Percentiles rank a stretch among this genome's conserved stretches.
Conservation (phyloP, 2,329 filamentous ascomycete genomes). For the Penicillium hesseltinei region DNA sequence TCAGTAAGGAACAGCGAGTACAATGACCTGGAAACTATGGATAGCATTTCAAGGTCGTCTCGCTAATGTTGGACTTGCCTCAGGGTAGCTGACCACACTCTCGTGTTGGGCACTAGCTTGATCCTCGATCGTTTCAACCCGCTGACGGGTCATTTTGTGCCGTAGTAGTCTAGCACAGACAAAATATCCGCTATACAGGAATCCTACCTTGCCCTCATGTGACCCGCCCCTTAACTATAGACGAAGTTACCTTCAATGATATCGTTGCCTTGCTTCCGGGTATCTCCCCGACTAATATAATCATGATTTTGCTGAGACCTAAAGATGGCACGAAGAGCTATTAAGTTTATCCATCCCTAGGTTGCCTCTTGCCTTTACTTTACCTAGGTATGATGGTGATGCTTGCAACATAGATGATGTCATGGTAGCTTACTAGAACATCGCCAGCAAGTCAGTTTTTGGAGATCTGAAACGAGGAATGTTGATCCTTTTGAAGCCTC, state of each 20-base stretch:
- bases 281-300: constrained; percentile 21
- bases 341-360: background rate
- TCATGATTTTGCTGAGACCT: background rate
- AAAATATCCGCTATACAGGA: background rate
- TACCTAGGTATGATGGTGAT: constrained; percentile 10
- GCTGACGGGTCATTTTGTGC: background rate
- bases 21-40: background rate
- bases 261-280: constrained; percentile 18
- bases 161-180: background rate
- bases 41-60: too few species aligned
- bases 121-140: constrained; percentile 26
- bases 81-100: constrained; percentile 25
- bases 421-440: constrained; percentile 4
- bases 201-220: constrained; percentile 24
- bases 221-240: constrained; percentile 26
- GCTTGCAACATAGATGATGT: constrained; percentile 7
- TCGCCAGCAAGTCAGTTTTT: background rate
- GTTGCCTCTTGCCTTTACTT: background rate
- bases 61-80: constrained; percentile 13
- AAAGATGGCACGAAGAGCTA: background rate
- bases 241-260: constrained; percentile 26
- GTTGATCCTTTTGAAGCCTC: background rate
- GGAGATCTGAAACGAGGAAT: background rate
- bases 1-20: background rate
- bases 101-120: constrained; percentile 22